Percentiles rank a stretch among this genome's conserved stretches.
Evolutionary conservation across 768 basidiomycete genomes (phyloP).

Genomic region (Kwoniella botswanensis): DNA sequence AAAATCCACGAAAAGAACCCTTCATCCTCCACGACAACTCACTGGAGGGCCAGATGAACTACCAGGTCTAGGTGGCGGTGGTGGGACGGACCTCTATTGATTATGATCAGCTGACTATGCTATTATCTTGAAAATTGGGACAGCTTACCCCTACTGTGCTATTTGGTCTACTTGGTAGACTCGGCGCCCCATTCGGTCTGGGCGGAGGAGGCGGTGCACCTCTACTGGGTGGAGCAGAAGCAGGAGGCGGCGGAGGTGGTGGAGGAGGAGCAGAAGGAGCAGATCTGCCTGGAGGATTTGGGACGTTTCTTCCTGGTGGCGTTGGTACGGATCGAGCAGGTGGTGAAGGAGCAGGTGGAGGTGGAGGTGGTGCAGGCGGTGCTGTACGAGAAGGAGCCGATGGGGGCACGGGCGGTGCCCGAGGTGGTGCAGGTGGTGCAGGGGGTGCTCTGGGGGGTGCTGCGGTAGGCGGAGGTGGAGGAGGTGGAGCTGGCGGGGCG

Average conservation of each 20-base stretch:
- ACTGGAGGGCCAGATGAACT: slow-evolving; percentile 21
- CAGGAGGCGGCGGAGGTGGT: slow-evolving; percentile 30
- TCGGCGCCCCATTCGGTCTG: slow-evolving; percentile 23
- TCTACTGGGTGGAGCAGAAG: slow-evolving; percentile 18
- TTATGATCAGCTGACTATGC: too few relatives aligned
- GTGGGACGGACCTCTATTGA: slow-evolving; percentile 22
- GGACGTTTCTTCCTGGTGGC: slow-evolving; percentile 51
- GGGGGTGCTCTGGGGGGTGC: slow-evolving; percentile 18
- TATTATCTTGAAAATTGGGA: not conserved
- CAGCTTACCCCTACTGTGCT: slow-evolving; percentile 24
- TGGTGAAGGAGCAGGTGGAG: slow-evolving; percentile 49
- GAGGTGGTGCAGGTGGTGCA: slow-evolving; percentile 54
- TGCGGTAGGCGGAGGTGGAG: not conserved
- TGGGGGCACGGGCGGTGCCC: slow-evolving; percentile 55
- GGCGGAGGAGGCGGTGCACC: slow-evolving; percentile 25
- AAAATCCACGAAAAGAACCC: not conserved
- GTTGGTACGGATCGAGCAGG: slow-evolving; percentile 29
- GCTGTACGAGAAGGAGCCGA: slow-evolving; percentile 40
- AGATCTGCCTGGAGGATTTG: slow-evolving; percentile 31
- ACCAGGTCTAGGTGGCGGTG: slow-evolving; percentile 29
- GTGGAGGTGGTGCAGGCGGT: slow-evolving; percentile 30
- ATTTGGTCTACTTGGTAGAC: slow-evolving; percentile 24
- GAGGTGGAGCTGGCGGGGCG: not conserved
- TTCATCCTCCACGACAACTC: not conserved
- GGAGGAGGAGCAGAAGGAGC: slow-evolving; percentile 30